Evolutionary conservation across 176 grass and related monocot genomes (phyloP).

Genomic region (Carex pumila): DNA sequence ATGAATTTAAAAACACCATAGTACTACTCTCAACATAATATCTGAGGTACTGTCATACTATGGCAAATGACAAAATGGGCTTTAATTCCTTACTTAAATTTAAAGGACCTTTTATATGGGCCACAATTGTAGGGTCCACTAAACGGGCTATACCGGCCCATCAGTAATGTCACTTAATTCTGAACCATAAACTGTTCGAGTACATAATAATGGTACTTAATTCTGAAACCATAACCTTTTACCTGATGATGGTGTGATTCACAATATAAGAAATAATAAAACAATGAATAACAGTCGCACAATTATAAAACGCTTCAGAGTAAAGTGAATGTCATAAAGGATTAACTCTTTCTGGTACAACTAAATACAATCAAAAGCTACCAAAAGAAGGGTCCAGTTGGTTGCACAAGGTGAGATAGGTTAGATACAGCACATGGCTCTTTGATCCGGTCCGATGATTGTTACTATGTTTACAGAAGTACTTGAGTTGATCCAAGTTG

Average conservation of each 20-base stretch:
- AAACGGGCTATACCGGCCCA: neutral
- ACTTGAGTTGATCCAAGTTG: slow-evolving; percentile 66
- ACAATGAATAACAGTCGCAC: neutral
- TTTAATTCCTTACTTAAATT: neutral
- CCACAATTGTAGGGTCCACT: neutral
- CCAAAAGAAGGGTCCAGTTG: slow-evolving; percentile 30
- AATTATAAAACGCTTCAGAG: neutral
- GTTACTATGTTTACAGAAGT: slow-evolving; percentile 56
- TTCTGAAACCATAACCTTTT: too few species aligned
- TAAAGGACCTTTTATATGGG: neutral
- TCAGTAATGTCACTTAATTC: neutral
- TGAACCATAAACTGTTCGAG: neutral
- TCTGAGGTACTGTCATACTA: neutral
- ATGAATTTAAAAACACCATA: too few species aligned
- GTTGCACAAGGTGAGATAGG: slow-evolving; percentile 45
- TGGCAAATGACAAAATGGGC: neutral
- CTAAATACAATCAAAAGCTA: slow-evolving; percentile 8
- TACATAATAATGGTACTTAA: neutral
- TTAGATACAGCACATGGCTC: slow-evolving; percentile 51
- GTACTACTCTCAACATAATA: neutral
- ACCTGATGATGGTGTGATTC: too few species aligned
- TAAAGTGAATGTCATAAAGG: neutral
- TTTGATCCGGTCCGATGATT: slow-evolving; percentile 59
- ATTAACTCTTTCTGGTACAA: neutral
- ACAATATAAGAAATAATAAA: too few species aligned